Conservation (phyloP, 805 yeast species). For the Barnettozyma vustinii region DNA sequence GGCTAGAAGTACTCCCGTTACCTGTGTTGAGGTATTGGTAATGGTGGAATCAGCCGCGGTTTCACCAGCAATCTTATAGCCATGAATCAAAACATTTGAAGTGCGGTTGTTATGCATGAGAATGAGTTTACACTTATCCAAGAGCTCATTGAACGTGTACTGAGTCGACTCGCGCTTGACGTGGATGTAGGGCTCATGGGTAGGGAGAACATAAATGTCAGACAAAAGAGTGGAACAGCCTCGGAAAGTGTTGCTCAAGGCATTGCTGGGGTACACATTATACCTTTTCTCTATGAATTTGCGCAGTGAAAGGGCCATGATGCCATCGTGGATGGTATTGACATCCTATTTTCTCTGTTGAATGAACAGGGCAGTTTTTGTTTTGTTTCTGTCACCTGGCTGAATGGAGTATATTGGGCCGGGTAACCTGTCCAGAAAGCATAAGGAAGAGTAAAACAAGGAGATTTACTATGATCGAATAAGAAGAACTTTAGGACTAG, state of each 20-base stretch:
- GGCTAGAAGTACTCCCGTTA: constrained; percentile 37
- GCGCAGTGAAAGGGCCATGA: not conserved
- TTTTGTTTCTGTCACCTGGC: no score
- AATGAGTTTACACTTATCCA: constrained; percentile 37
- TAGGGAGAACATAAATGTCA: not conserved
- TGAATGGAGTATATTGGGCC: no score
- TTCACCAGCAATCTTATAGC: constrained; percentile 34
- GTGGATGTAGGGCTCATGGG: not conserved
- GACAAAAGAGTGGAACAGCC: not conserved
- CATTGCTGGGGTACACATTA: not conserved
- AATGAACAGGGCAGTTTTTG: not conserved
- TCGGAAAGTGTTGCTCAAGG: not conserved
- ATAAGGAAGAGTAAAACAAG: no score
- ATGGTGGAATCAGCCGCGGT: constrained; percentile 24
- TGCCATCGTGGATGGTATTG: not conserved
- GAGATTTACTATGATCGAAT: no score
- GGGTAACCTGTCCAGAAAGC: no score
- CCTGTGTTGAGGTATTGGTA: constrained; percentile 32
- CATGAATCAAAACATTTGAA: constrained; percentile 36
- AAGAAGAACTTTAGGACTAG: no score
- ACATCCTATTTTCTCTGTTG: not conserved
- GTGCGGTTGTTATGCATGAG: constrained; percentile 25
- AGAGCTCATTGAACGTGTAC: constrained; percentile 27
- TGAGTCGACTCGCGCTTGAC: not conserved
- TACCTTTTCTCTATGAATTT: not conserved